Conservation (phyloP, 2,329 filamentous ascomycete genomes). For the Zopfia rhizophila region DNA sequence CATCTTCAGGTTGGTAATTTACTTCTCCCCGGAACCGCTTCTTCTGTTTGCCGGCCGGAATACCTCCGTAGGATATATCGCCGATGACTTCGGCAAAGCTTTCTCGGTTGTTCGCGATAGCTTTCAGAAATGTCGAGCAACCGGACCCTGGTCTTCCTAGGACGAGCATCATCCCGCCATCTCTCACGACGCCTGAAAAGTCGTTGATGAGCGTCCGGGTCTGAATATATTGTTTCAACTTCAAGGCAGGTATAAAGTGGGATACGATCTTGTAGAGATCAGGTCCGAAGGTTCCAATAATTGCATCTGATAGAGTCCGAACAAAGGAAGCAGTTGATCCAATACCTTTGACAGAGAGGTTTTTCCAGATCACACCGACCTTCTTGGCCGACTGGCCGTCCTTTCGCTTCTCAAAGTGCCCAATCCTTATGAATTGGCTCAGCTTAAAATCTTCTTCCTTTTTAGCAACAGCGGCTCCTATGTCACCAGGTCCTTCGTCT, state of each 20-base stretch:
- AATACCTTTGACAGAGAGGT: conserved; percentile 78
- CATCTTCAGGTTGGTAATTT: conserved; percentile 81
- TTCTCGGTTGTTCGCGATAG: conserved; percentile 75
- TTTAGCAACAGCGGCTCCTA: conserved; percentile 50
- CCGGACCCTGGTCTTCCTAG: conserved; percentile 79
- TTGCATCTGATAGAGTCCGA: conserved; percentile 76
- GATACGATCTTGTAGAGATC: conserved; percentile 75
- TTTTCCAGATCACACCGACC: conserved; percentile 80
- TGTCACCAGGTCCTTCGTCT: conserved; percentile 34
- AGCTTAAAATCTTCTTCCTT: conserved; percentile 73
- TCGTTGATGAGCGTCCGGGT: conserved; percentile 70
- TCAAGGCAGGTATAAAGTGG: conserved; percentile 63
- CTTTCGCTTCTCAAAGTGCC: conserved; percentile 78
- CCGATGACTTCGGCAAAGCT: conserved; percentile 74
- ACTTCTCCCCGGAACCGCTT: conserved; percentile 79
- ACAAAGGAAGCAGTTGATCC: conserved; percentile 75
- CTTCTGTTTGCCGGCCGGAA: conserved; percentile 73
- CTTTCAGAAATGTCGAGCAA: conserved; percentile 81
- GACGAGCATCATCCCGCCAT: conserved; percentile 78
- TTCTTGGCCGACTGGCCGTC: conserved; percentile 77
- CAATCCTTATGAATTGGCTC: conserved; percentile 75
- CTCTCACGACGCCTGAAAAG: conserved; percentile 73
- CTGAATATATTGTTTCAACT: conserved; percentile 59
- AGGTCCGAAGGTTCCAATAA: conserved; percentile 82
- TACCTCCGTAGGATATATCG: conserved; percentile 77